Base-by-base conservation (phyloP, 1,139 yeast genomes). In the Nakaseomyces bracarensis region DNA sequence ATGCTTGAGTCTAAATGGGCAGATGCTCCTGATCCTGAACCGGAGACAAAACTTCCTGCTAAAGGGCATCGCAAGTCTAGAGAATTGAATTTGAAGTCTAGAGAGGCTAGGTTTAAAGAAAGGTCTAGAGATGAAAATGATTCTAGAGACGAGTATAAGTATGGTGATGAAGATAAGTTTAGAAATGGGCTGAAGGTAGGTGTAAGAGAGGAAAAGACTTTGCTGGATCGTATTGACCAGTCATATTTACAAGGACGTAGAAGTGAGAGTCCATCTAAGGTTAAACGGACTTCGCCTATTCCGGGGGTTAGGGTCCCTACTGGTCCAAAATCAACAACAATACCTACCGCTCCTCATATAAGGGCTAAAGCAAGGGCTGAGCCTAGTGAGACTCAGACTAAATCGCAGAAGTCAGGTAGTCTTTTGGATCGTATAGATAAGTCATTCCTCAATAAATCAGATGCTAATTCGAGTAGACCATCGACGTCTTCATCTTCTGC, bases 1-100 rank as follows among this genome's bases (percentile, higher is more conserved):
- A 22, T 30, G 11, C 25, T 53, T 34, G 55, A 51, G 39, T 54
- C 58, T 7, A 52, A 43, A 38, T 54, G 58, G 57, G 56, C 55
- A 14, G 44, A 48, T 38, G 49, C 42, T 1, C 41, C 46, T 4
- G 29, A 22, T 3, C 27, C 28, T 10, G 33, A 26, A 15, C 3
- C 29, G 36, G 39, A 29, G 3, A 9, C 14, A 6, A 21, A 13
- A 20, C 27, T 18, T 15, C 15, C n/a, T n/a, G n/a, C n/a, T n/a
- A n/a, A n/a, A n/a, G n/a, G n/a, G n/a, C n/a, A n/a, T n/a, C n/a
- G n/a, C n/a, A n/a, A n/a, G n/a, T n/a, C n/a, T n/a, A n/a, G n/a
- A n/a, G n/a, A n/a, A n/a, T n/a, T n/a, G n/a, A n/a, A n/a, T n/a
- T n/a, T n/a, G 14, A 11, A 22, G 16, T 4, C 19, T 3, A 2